Conservation (phyloP, 2,329 filamentous ascomycete genomes). For the Pyricularia sp. region DNA sequence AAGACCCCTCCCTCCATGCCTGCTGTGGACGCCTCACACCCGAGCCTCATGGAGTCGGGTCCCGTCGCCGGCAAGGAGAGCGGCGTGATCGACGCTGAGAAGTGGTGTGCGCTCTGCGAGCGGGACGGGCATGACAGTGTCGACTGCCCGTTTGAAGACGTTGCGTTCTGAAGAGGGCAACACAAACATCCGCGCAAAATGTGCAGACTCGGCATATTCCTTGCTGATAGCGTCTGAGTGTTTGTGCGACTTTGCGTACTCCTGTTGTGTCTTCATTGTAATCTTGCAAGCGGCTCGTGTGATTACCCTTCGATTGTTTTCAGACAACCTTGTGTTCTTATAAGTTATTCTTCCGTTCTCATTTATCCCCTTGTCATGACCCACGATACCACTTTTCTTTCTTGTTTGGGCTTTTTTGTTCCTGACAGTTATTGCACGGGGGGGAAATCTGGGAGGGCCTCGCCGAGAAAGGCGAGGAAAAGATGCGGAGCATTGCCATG, state of each 20-base stretch:
- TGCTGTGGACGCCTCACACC: slow-evolving; percentile 33
- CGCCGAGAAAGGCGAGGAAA: not conserved
- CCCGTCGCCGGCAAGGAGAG: slow-evolving; percentile 72
- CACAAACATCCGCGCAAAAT: not conserved
- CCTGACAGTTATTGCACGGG: not conserved
- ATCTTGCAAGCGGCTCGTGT: not conserved
- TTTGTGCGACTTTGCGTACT: not conserved
- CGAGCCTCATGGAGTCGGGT: slow-evolving; percentile 54
- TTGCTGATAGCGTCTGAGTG: not conserved
- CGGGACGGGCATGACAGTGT: slow-evolving; percentile 94
- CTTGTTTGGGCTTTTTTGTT: not conserved
- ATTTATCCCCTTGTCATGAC: not conserved
- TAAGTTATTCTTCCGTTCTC: not conserved
- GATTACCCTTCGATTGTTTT: not conserved
- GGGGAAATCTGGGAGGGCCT: not conserved
- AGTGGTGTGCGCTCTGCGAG: slow-evolving; percentile 97
- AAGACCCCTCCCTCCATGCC: slow-evolving; percentile 31
- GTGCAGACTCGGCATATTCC: not conserved
- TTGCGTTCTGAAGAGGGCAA: slow-evolving; percentile 41
- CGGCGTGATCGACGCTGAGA: slow-evolving; percentile 68
- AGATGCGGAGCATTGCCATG: not conserved
- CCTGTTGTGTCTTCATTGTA: not conserved
- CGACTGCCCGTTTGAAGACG: slow-evolving; percentile 84
- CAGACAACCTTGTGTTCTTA: not conserved
- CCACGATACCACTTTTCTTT: slow-evolving; percentile 1